Evolutionary conservation across 352 stramenopile species (phyloP).

Genomic region (Phytophthora hibernalis): DNA sequence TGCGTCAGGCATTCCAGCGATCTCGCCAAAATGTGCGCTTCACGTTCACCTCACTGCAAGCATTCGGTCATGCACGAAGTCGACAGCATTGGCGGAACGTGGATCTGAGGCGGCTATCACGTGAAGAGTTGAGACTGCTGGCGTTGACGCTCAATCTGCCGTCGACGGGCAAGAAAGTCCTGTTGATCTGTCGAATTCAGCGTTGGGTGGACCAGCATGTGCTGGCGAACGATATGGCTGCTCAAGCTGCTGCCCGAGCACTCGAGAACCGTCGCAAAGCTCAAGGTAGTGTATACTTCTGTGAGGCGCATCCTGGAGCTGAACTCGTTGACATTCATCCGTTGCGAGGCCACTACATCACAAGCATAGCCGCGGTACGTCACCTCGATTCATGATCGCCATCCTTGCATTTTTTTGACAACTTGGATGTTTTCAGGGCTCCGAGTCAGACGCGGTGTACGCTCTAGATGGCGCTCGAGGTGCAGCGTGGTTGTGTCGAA

Average conservation of each 20-base stretch:
- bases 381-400: neutral
- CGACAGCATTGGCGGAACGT: slow-evolving; percentile 61
- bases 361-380: slow-evolving; percentile 64
- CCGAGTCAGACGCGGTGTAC: slow-evolving; percentile 78
- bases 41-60: slow-evolving; percentile 59
- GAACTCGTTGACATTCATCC: slow-evolving; percentile 65
- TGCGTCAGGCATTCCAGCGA: slow-evolving; percentile 63
- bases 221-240: slow-evolving; percentile 60
- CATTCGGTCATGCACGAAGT: slow-evolving; percentile 61
- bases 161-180: slow-evolving; percentile 79
- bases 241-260: slow-evolving; percentile 59
- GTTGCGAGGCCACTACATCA: slow-evolving; percentile 70
- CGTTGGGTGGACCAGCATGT: slow-evolving; percentile 79
- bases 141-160: slow-evolving; percentile 74
- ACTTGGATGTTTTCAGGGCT: slow-evolving; percentile 40
- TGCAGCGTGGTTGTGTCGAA: slow-evolving; percentile 78
- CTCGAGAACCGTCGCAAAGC: slow-evolving; percentile 64
- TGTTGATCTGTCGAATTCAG: slow-evolving; percentile 77
- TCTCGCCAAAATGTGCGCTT: slow-evolving; percentile 48
- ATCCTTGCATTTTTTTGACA: slow-evolving; percentile 8
- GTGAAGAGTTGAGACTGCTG: slow-evolving; percentile 67
- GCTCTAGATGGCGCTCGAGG: slow-evolving; percentile 63
- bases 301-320: slow-evolving; percentile 48
- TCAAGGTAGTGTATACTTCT: slow-evolving; percentile 77
- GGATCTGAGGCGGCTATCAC: slow-evolving; percentile 64